These are phyloP conservation scores for Solanum tarapatanum DNA, from an alignment of 257 asterid genomes.

Conservation along the genomic window DNA sequence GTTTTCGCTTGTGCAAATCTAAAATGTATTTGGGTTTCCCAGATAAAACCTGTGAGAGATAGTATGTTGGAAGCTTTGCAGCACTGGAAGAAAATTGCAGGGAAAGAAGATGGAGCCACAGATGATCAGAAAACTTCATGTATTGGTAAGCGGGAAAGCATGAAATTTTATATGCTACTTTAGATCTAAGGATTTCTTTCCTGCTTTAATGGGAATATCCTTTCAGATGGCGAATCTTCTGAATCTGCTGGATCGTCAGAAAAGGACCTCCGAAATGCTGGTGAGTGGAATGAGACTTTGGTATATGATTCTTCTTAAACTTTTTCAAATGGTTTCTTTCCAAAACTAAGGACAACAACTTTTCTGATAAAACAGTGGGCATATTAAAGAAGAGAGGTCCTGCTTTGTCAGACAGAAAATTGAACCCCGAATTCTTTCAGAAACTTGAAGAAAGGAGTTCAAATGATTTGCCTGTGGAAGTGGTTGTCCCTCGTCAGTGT, in stretches of 20 bases:
- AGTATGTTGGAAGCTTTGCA: conserved; percentile 90
- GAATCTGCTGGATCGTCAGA: conserved; percentile 48
- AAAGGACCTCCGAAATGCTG: conserved; percentile 30
- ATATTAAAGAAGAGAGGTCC: conserved; percentile 85
- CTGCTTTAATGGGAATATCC: conserved; percentile 4
- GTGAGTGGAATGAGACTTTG: conserved; percentile 29
- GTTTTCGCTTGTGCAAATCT: background rate
- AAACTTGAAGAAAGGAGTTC: conserved; percentile 80
- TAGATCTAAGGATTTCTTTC: background rate
- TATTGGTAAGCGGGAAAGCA: conserved; percentile 34
- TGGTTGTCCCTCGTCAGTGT: conserved; percentile 76
- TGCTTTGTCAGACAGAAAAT: conserved; percentile 68
- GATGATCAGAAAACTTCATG: conserved; percentile 56
- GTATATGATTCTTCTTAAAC: conserved; percentile 35
- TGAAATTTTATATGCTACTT: background rate
- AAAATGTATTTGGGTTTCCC: conserved; percentile 3
- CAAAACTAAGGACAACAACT: conserved; percentile 45
- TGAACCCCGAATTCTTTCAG: conserved; percentile 93
- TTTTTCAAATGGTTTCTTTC: conserved; percentile 41
- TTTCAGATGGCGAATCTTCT: conserved; percentile 57
- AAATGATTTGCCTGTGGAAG: conserved; percentile 90
- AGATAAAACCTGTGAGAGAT: conserved; percentile 95
- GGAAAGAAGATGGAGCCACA: conserved; percentile 73
- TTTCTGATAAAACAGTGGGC: conserved; percentile 79
- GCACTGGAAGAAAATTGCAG: conserved; percentile 86